A percentile compares a stretch with the other conserved stretches of the same genome.
phyloP scores from a whole-genome alignment of 805 yeast species.

The Ogataea pini region DNA sequence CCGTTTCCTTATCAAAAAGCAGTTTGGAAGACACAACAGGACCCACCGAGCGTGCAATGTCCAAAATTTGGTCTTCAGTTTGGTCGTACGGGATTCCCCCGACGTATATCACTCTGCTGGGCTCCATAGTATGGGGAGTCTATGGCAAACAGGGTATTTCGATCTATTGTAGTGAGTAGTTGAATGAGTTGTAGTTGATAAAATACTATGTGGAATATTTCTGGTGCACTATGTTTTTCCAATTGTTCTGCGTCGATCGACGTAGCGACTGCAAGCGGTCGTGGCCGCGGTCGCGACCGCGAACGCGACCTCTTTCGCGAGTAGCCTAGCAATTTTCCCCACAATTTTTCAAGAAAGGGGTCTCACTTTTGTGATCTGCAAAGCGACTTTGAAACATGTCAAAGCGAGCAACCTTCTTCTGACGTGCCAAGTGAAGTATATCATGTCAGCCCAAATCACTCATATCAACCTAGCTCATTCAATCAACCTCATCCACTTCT shows the following conservation, averaged over 20 bases:
- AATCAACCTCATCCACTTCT: too few species aligned
- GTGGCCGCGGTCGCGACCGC: too few species aligned
- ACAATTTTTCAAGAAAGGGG: background rate
- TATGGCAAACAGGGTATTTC: background rate
- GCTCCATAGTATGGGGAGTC: slow-evolving; percentile 15
- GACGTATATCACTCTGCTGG: slow-evolving; percentile 59
- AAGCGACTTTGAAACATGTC: too few species aligned
- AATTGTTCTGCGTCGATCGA: slow-evolving; percentile 5
- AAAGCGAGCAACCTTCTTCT: too few species aligned
- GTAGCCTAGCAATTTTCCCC: background rate
- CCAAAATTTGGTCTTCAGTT: slow-evolving; percentile 87
- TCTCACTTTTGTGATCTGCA: background rate
- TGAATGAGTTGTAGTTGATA: background rate
- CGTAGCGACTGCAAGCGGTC: background rate
- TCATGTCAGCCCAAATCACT: too few species aligned
- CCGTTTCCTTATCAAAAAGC: slow-evolving; percentile 84
- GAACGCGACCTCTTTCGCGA: background rate
- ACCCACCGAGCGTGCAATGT: slow-evolving; percentile 83
- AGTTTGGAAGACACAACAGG: slow-evolving; percentile 77
- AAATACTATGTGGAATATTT: background rate
- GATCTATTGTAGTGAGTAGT: background rate
- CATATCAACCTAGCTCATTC: too few species aligned
- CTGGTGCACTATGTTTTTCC: background rate
- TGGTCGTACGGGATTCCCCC: slow-evolving; percentile 92
- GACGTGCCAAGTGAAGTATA: too few species aligned